Base-by-base conservation (phyloP, 2,329 filamentous ascomycete species). In the Sporothrix pallida region DNA sequence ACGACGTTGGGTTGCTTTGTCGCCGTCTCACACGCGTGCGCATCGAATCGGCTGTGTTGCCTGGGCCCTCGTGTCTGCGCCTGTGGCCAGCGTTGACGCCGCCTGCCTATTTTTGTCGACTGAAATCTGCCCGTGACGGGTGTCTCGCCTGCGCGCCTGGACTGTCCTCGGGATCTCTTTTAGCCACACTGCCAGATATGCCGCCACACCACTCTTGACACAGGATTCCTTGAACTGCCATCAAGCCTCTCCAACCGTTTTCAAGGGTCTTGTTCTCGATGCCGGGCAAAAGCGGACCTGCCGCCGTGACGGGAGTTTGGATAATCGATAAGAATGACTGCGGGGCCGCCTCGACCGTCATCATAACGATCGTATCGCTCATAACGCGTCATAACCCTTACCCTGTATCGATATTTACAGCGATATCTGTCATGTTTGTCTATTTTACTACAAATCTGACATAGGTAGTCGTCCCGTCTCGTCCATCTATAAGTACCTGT, bases 11-110 rank as follows among this genome's bases (percentile, higher is more conserved):
- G 48, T 48, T 67, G 62, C 42, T 17, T 10, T 48, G 42, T 17
- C 20, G 31, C 10, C 37, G 42, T 67, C 62, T 17, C 62, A 48
- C 42, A 65, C 46, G 37, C n/a, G 20, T 15, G 52, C 37, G 26
- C 31, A 23, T 65, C 72, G 67, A 73, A 73, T 73, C 54, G 72
- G 65, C 67, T 63, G 65, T 20, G 58, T 56, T 50, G 48, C 31
- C 20, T 63, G 20, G 48, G 67, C 48, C 72, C 72, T 65, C 72
- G 67, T 73, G 72, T 54, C 13, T 10, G 42, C 42, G 67, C 26
- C 56, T 62, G 31, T 70, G 52, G 63, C 44, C 42, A 42, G 23
- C 54, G 52, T 69, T 62, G 63, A 20, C 42, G 13, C 60, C 60
- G 44, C 17, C 1, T 20, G 17, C 26, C 17, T 65, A n/a, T 9